Evolutionary conservation across 2,329 filamentous ascomycete genomes (phyloP), one percentile per base, ranked within the genome.

Genomic region (Hypoxylon sp.): DNA sequence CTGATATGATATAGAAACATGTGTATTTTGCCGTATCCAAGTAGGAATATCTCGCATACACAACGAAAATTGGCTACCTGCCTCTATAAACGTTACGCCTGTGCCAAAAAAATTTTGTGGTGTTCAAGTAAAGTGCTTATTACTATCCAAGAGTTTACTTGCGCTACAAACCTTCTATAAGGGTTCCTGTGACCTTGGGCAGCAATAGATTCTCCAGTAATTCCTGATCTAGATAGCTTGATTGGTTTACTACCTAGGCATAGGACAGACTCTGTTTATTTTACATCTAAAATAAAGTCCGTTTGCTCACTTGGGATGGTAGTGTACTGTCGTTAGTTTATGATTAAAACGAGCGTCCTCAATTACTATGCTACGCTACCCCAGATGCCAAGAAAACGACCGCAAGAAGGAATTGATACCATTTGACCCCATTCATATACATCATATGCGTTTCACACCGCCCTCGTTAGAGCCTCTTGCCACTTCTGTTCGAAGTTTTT

Each of bases 371-470:
- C 34, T 28, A 28, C 14, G 13, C 7, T 17, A 28, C 17, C 6
- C 7, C 11, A 9, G 9, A 13, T 14, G 5, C 34, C 34, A 34
- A 46, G 10, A 25, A 41, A 19, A 45, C 11, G 11, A 25, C 52
- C 21, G 13, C 21, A 17, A 21, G 25, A 23, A n/a, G 7, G 21
- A 21, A 13, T 9, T 30, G 21, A 32, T 2, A 11, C 38, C 25
- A 56, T 56, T 34, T 25, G 6, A 32, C 7, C 52, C 52, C 23
- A 10, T 46, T 46, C n/a, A 11, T 23, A 2, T 23, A 56, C 21
- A 23, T 23, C n/a, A 9, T 32, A 13, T 28, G 2, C 11, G 10
- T 34, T 21, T 10, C 19, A 14, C 38, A 46, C 5, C 11, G 3
- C 6, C 23, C 2, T 36, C 23, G 23, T 23, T 7, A 14, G 5